Evolutionary conservation across 768 basidiomycete genomes (phyloP).

Genomic region (Hirschioporus abietinus): DNA sequence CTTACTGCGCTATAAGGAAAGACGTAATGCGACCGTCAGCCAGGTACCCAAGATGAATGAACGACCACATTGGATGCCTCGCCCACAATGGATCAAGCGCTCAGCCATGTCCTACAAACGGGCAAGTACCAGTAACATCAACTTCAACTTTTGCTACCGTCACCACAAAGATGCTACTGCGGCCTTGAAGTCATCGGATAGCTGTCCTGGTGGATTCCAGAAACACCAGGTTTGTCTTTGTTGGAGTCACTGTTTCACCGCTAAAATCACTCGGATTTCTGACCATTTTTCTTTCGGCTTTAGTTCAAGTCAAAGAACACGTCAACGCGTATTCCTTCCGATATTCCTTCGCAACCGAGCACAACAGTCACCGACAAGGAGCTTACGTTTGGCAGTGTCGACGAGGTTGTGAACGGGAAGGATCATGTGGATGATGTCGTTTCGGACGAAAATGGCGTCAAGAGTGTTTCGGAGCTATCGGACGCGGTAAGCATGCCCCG

Average conservation of each 20-base stretch:
- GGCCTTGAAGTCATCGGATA: not conserved
- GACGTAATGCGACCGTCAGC: not conserved
- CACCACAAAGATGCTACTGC: not conserved
- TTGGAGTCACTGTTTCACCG: too few relatives aligned
- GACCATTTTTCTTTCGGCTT: not conserved
- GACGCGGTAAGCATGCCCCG: not conserved
- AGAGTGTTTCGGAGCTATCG: not conserved
- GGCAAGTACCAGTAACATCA: not conserved
- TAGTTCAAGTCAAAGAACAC: not conserved
- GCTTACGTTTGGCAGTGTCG: not conserved
- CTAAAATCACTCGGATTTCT: not conserved
- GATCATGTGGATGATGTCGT: not conserved
- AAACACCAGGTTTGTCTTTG: not conserved
- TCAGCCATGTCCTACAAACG: not conserved
- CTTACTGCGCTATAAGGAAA: not conserved
- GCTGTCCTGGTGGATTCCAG: not conserved
- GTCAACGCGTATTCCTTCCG: not conserved
- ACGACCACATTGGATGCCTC: not conserved
- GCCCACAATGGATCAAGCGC: not conserved
- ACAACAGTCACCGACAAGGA: not conserved
- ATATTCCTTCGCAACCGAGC: not conserved
- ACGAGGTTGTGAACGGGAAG: not conserved
- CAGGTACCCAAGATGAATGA: not conserved
- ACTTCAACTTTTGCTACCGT: not conserved
- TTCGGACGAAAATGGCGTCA: not conserved